Evolutionary conservation across 176 grass and related monocot genomes (phyloP).

Genomic region (Miscanthus lutarioriparius): DNA sequence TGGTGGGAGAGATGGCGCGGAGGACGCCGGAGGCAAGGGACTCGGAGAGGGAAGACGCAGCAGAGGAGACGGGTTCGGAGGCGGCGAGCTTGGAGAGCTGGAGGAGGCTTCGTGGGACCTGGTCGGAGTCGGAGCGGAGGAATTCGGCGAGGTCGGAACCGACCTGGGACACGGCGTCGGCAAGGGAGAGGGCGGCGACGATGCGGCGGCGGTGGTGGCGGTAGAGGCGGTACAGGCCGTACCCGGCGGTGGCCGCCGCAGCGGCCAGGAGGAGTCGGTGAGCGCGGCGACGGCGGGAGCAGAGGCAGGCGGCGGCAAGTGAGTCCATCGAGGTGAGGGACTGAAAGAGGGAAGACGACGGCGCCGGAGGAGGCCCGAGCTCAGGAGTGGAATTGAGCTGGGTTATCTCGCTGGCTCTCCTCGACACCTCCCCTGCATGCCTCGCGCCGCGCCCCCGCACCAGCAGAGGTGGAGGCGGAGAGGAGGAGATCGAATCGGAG

Average conservation of each 20-base stretch:
- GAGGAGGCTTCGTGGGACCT: constrained; percentile 59
- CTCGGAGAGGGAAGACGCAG: constrained; percentile 38
- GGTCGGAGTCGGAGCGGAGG: constrained; percentile 68
- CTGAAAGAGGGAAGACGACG: background rate
- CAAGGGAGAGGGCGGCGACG: constrained; percentile 51
- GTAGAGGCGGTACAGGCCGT: constrained; percentile 53
- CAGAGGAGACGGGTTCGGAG: constrained; percentile 34
- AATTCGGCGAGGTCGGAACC: constrained; percentile 66
- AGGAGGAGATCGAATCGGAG: background rate
- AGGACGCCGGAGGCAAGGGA: constrained; percentile 38
- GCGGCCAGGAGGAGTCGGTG: constrained; percentile 42
- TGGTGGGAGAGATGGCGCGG: constrained; percentile 32
- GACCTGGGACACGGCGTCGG: constrained; percentile 45
- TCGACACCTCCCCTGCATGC: background rate
- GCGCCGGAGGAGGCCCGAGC: background rate
- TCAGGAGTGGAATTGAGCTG: background rate
- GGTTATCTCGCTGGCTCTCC: background rate
- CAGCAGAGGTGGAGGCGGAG: background rate
- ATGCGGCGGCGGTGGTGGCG: constrained; percentile 44
- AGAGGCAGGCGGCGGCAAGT: constrained; percentile 8
- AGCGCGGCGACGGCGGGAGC: constrained; percentile 27
- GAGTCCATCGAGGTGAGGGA: constrained; percentile 31
- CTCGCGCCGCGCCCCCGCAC: background rate
- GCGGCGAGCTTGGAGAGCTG: constrained; percentile 80
- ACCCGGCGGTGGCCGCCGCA: constrained; percentile 33